Evolutionary conservation across 2,329 filamentous ascomycete genomes (phyloP), one percentile per base, ranked within the genome.

Genomic region (Scopulariopsis brevicaulis): DNA sequence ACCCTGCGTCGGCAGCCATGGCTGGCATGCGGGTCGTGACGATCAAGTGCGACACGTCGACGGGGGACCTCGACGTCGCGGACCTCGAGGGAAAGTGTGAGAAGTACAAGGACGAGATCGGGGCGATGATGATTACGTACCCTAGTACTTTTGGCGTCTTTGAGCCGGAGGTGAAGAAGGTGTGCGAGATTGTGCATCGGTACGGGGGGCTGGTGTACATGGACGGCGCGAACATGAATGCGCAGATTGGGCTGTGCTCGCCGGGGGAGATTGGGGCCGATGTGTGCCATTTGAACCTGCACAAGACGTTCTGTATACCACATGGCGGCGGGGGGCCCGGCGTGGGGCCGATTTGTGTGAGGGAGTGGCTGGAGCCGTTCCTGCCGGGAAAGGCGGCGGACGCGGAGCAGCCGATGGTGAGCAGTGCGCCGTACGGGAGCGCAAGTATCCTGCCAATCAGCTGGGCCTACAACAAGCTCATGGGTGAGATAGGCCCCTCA

Each of bases 251-350:
- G 14, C 81, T 97, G 12, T 96, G 90, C 76, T 96, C 90, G 0
- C 93, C 93, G 1, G 93, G 93, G 46, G 91, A 95, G 70, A 96
- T 97, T 64, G 93, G 93, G 22, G 93, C 93, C 34, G 93, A 97
- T 69, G 92, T 96, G 46, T 97, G 93, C 80, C 93, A 96, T 76
- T 79, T 97, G 60, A 97, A 97, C 73, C 81, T 97, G 50, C 93
- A 97, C 83, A 97, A 97, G 82, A 97, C 93, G 3, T 97, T 97
- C 79, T 97, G 93, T 70, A 97, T 97, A 66, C 93, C 93, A 53
- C 93, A 97, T 72, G 93, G 93, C 58, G 93, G 93, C 62, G 93
- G 93, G 63, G 93, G 93, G 18, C 93, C 93, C 11, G 93, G 93
- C 66, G 90, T 96, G 43, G 93, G 93, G 2, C 93, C 93, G 57